A percentile compares a stretch with the other conserved stretches of the same genome.
Evolutionary conservation across 208 protist genomes (phyloP).

Genomic region (Entamoeba invadens): DNA sequence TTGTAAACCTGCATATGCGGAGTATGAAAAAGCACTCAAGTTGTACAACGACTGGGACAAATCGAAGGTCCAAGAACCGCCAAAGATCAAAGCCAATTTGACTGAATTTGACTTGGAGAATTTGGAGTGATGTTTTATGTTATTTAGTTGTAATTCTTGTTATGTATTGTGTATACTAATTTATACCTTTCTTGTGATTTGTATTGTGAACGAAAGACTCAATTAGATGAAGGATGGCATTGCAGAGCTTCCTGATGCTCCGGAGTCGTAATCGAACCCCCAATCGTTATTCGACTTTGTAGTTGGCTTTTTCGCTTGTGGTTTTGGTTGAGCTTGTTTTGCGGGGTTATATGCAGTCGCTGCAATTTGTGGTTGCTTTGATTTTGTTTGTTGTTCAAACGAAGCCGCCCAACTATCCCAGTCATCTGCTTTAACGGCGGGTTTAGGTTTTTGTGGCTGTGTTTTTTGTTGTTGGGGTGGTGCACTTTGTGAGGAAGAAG

Average conservation of each 20-base stretch:
- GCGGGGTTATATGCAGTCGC: neutral
- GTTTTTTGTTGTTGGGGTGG: neutral
- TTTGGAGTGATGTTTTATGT: neutral
- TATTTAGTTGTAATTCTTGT: too few relatives aligned
- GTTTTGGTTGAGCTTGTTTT: neutral
- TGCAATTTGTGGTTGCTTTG: neutral
- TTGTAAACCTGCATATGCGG: neutral
- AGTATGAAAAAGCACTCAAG: neutral
- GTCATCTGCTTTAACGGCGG: neutral
- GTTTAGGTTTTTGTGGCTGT: neutral
- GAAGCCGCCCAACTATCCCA: neutral
- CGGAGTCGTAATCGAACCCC: neutral
- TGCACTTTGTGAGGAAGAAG: neutral
- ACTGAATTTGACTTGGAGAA: neutral
- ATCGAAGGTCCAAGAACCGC: neutral
- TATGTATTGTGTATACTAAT: too few relatives aligned
- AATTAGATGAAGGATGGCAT: neutral
- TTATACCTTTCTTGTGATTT: too few relatives aligned
- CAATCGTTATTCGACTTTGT: neutral
- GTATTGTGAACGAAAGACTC: too few relatives aligned
- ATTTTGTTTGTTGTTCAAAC: neutral
- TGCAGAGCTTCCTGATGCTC: neutral
- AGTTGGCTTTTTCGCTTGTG: neutral
- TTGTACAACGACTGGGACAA: neutral
- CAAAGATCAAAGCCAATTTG: neutral